Evolutionary conservation across 2,329 filamentous ascomycete species (phyloP), one percentile per base, ranked within the genome.

Genomic region (Neospermospora avenae): DNA sequence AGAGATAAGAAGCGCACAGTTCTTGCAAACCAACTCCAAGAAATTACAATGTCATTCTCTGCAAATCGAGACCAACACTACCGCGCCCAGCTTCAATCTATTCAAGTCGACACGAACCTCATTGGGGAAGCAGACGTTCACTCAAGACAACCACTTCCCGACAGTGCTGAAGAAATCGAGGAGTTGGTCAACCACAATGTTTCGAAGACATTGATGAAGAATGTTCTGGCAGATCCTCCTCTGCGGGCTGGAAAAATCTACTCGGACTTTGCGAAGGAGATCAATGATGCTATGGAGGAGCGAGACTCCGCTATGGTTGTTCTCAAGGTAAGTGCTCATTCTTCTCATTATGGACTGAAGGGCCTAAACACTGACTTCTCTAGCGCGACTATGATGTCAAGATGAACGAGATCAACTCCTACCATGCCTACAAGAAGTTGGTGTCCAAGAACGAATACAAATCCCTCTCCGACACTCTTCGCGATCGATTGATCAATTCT

Each of bases 71-170:
- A 96, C 74, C 80, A 84, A 64, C 87, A 91, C 69, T 98, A 96
- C 75, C 86, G 93, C 63, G 90, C 95, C 66, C 91, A 97, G 75
- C 83, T 97, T 2, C 88, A 95, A 70, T 91, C 91, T 67, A 85
- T 97, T n/a, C 93, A 97, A 76, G 87, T 91, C 65, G 93, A 96
- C 74, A 92, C 93, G 76, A 90, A 84, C 60, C 82, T 96, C 48
- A 91, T 96, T 66, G 87, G 91, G 74, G 87, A 90, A 67, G 90
- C 95, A 55, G 89, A 96, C 70, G 89, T 90, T 0, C 96, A 96
- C 73, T 80, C 82, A 55, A 80, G 86, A 62, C 83, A 85, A 62
- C 85, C 90, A 52, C 80, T 96, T 49, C 87, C 78, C 3, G 79
- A 81, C 64, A 72, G 70, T 41, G 76, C 78, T 41, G 75, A 77